Conservation (phyloP, 2,329 filamentous ascomycete genomes). For the Fusarium pseudonygamai region DNA sequence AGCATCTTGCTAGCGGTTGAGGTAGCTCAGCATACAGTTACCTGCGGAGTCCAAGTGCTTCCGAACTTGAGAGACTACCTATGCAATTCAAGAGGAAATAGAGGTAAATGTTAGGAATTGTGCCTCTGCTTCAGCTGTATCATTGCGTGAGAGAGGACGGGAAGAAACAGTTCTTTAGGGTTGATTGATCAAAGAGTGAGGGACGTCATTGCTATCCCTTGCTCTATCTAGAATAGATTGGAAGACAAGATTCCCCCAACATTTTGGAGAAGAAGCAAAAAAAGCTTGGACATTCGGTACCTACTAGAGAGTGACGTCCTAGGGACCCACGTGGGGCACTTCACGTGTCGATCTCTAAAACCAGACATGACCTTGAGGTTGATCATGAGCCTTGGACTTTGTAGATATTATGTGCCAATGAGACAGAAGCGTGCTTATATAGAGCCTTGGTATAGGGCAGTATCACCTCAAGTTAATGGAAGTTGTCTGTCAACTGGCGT, state of each 20-base stretch:
- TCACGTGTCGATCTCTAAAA: constrained; percentile 19
- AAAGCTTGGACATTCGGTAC: constrained; percentile 24
- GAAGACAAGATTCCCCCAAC: constrained; percentile 23
- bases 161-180: not conserved
- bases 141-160: constrained; percentile 24
- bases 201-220: constrained; percentile 28
- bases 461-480: not conserved
- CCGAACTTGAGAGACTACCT: not conserved
- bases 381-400: constrained; percentile 16
- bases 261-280: constrained; percentile 35
- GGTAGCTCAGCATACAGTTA: not conserved
- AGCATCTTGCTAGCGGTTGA: constrained; percentile 25
- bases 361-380: not conserved
- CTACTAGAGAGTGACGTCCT: constrained; percentile 24
- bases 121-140: constrained; percentile 13
- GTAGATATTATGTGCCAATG: not conserved
- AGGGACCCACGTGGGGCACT: constrained; percentile 27
- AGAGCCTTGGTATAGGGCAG: not conserved
- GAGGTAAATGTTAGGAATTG: not conserved
- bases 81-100: not conserved
- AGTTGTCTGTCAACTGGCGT: not conserved
- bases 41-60: not conserved
- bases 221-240: not conserved
- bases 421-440: not conserved
- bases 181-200: not conserved